Conservation (phyloP, 768 basidiomycete species). For the Boletus sp. region DNA sequence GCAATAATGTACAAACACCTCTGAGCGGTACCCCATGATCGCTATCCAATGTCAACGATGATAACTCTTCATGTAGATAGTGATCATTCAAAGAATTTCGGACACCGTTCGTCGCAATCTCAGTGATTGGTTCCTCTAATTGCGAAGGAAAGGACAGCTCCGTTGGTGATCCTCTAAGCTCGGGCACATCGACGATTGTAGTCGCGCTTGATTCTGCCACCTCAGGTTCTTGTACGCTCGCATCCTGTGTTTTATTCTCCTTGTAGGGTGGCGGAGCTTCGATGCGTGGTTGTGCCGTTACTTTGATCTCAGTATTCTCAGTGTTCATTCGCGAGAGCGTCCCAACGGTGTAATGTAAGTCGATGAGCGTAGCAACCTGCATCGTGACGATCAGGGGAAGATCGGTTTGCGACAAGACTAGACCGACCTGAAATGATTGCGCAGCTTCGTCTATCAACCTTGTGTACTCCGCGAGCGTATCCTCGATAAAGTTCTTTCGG, state of each 20-base stretch:
- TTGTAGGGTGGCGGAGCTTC: slow-evolving; percentile 24
- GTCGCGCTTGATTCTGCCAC: not conserved
- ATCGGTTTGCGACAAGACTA: not conserved
- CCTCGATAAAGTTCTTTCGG: slow-evolving; percentile 41
- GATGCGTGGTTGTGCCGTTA: not conserved
- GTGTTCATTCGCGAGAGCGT: slow-evolving; percentile 11
- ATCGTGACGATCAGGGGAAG: not conserved
- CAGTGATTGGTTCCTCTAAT: slow-evolving; percentile 12
- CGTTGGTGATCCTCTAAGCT: not conserved
- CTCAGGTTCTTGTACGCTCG: not conserved
- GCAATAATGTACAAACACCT: not conserved
- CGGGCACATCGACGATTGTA: slow-evolving; percentile 2
- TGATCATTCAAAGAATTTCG: slow-evolving; percentile 19
- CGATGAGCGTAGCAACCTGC: slow-evolving; percentile 47
- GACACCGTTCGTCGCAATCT: slow-evolving; percentile 20
- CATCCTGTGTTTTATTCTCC: not conserved
- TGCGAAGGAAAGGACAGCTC: not conserved
- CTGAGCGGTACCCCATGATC: slow-evolving; percentile 34
- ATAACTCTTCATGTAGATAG: slow-evolving; percentile 22
- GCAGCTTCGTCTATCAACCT: slow-evolving; percentile 42
- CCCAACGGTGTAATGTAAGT: slow-evolving; percentile 43
- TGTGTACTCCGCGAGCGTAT: slow-evolving; percentile 35
- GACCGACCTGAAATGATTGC: slow-evolving; percentile 44
- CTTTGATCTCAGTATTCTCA: not conserved
- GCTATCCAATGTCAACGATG: slow-evolving; percentile 20